Evolutionary conservation across 2,329 filamentous ascomycete genomes (phyloP), one percentile per base, ranked within the genome.

Genomic region (Aspergillus neoniger): DNA sequence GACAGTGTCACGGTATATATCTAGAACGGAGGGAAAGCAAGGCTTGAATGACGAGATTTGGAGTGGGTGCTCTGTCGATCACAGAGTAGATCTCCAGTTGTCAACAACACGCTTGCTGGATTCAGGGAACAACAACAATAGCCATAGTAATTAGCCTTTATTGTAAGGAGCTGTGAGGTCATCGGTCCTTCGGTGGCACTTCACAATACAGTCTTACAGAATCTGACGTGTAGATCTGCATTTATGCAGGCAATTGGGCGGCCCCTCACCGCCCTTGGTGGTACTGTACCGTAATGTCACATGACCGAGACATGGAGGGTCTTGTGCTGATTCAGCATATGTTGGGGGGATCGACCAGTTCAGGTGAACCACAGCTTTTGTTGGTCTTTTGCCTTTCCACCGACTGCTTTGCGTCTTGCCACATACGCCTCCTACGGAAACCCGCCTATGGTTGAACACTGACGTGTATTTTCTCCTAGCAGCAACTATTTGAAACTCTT

Each of bases 171-270:
- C 39, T 32, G 53, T 55, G 53, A 55, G 53, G 53, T 55, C 53
- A 55, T 55, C 23, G 53, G 38, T 43, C 41, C 4, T 19, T 6
- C 25, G 25, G 53, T 47, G 53, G 53, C 53, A 25, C 39, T 23
- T 14, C 2, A 12, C n/a, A 15, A n/a, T 25, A 25, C 52, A 2
- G 9, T 28, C 17, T 44, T 43, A 55, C 53, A 44, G 39, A 41
- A 55, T 41, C 39, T 55, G 30, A 55, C 53, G 21, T 32, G n/a
- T 10, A 17, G 53, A 55, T 47, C 53, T 30, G n/a, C 53, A 19
- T 19, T 23, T 6, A 15, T 12, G 23, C 38, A 17, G 25, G 39
- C 28, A 25, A 19, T 41, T 5, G 25, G 43, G 19, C 25, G 9
- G 53, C 39, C 19, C 39, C 30, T 21, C 39, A 28, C 25, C 38